These are phyloP conservation scores for Iris pallida DNA, from an alignment of 116 monocot genomes.

Conservation along the genomic window DNA sequence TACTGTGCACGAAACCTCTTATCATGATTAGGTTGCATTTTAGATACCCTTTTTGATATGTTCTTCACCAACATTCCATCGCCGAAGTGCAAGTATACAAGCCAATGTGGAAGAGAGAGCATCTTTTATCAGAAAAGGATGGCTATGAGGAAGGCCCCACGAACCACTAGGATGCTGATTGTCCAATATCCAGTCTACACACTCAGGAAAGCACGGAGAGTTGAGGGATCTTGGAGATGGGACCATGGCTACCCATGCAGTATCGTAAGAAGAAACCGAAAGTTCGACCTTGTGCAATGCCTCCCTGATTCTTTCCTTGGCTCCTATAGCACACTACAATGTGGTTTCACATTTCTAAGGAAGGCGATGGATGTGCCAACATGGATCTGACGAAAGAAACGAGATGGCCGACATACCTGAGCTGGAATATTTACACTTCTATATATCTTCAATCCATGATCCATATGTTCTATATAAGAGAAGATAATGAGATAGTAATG, in stretches of 20 bases:
- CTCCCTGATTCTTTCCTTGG: conserved; percentile 40
- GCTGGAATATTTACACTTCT: conserved; percentile 1
- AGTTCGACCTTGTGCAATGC: conserved; percentile 31
- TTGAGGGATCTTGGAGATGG: conserved; percentile 38
- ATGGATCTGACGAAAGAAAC: neutral
- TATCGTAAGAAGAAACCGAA: conserved; percentile 68
- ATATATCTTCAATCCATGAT: conserved; percentile 2
- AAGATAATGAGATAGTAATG: no score
- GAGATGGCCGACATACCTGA: conserved; percentile 9
- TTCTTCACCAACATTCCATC: conserved; percentile 69
- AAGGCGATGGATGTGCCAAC: neutral
- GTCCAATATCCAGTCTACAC: conserved; percentile 71
- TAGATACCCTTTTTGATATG: conserved; percentile 58
- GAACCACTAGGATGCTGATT: conserved; percentile 79
- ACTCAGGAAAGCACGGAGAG: conserved; percentile 70
- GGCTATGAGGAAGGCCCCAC: conserved; percentile 39
- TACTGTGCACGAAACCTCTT: conserved; percentile 1
- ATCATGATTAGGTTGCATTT: neutral
- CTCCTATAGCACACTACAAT: conserved; percentile 21
- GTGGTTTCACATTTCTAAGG: neutral
- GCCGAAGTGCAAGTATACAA: conserved; percentile 57
- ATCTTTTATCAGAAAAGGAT: conserved; percentile 45
- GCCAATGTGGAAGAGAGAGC: conserved; percentile 62
- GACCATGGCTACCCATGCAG: conserved; percentile 95
- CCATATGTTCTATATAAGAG: no score